Evolutionary conservation across 2,329 filamentous ascomycete species (phyloP).

Genomic region (Epichloe uncinata): DNA sequence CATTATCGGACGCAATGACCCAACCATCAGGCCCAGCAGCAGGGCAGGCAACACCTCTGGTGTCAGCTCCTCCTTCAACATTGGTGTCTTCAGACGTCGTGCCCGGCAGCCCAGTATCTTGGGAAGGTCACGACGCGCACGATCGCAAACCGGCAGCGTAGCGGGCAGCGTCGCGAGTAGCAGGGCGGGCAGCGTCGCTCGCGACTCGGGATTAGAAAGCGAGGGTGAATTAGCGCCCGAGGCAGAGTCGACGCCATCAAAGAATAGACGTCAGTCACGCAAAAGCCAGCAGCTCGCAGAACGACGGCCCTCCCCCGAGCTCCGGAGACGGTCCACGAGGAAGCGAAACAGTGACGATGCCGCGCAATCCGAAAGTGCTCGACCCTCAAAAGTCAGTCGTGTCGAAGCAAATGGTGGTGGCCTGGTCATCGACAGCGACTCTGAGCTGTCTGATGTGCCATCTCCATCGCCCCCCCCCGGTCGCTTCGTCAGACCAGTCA

Average conservation of each 20-base stretch:
- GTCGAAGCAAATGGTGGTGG: constrained; percentile 13
- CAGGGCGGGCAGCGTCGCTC: constrained; percentile 15
- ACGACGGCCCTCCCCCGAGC: constrained; percentile 8
- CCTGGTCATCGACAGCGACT: constrained; percentile 21
- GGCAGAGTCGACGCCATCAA: constrained; percentile 54
- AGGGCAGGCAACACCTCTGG: constrained; percentile 33
- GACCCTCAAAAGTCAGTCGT: constrained; percentile 23
- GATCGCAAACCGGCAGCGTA: constrained; percentile 15
- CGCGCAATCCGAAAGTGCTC: constrained; percentile 23
- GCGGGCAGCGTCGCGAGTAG: too few species aligned
- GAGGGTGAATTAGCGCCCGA: constrained; percentile 44
- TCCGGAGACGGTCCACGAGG: constrained; percentile 23
- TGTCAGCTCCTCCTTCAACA: constrained; percentile 38
- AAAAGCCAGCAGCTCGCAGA: constrained; percentile 12
- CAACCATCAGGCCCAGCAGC: constrained; percentile 40
- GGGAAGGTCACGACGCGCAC: constrained; percentile 33
- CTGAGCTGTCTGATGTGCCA: constrained; percentile 23
- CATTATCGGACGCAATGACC: constrained; percentile 36
- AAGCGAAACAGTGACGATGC: constrained; percentile 44
- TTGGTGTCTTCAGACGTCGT: constrained; percentile 44
- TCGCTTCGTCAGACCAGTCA: constrained; percentile 20
- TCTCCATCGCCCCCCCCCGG: constrained; percentile 22
- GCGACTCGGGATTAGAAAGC: constrained; percentile 24
- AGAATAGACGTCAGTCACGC: constrained; percentile 26
- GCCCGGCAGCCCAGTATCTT: constrained; percentile 49